Base-by-base conservation (phyloP, 2,329 filamentous ascomycete species). In the Ceratocystis harringtonii region DNA sequence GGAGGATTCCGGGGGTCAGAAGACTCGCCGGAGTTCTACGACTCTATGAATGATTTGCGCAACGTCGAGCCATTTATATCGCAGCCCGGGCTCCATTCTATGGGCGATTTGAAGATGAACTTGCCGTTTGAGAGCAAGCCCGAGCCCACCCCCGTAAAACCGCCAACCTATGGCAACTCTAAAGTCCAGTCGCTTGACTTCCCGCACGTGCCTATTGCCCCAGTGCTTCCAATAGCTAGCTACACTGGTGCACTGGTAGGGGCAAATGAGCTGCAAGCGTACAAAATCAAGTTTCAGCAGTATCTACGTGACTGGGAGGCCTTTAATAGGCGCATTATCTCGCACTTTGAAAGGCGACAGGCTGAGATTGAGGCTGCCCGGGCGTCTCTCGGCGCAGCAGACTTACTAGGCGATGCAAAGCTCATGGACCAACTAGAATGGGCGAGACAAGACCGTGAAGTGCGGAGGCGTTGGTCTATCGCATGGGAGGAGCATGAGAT, bases 371-470 rank as follows among this genome's bases (percentile, higher is more conserved):
- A 76, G 50, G 71, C 70, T 1, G 84, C 81, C 73, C 71, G 83
- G 19, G 74, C 75, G 36, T 70, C 73, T 7, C 72, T 72, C 1
- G 73, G 78, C 28, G 75, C 80, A 48, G 68, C 70, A 1, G 83
- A 81, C 0, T 77, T 85, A 28, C n/a, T 68, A 5, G 43, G 61
- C 17, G 66, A 68, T n/a, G 30, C 36, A 15, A 45, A 58, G 17
- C 25, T 68, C 10, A 72, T 76, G 17, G 79, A 81, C 65, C 90
- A 90, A 71, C 72, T 83, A 66, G 75, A 75, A 45, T 83, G 81
- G 72, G 74, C 87, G 65, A 80, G 81, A 69, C 82, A 89, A 73
- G 88, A 91, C 71, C 80, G 84, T 68, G 76, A 78, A 61, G 81
- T 89, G 4, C 77, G 84, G 65, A 78, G 78, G 70, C 79, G 80